A percentile compares a stretch with the other conserved stretches of the same genome.
phyloP scores from a whole-genome alignment of 2,329 filamentous ascomycete genomes.

The Aspergillus alliaceus region DNA sequence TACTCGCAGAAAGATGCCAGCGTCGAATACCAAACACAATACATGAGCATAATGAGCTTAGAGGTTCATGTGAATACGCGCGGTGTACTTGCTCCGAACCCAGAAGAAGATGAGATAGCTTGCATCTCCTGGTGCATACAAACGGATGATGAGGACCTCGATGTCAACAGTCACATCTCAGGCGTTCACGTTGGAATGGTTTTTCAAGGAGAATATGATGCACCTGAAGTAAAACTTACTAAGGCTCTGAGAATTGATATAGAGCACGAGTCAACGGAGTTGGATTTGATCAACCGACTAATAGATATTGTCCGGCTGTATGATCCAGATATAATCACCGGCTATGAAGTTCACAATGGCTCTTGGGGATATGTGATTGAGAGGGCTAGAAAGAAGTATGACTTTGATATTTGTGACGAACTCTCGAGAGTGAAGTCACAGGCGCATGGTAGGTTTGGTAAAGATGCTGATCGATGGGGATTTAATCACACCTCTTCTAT shows the following conservation, averaged over 20 bases:
- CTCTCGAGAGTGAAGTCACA: constrained; percentile 85
- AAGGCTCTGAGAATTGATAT: constrained; percentile 65
- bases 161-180: constrained; percentile 50
- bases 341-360: constrained; percentile 88
- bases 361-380: constrained; percentile 98
- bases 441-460: constrained; percentile 79
- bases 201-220: constrained; percentile 64
- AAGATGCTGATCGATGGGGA: constrained; percentile 85
- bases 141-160: constrained; percentile 64
- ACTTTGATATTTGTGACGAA: constrained; percentile 87
- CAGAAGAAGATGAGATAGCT: constrained; percentile 82
- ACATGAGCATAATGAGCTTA: constrained; percentile 95
- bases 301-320: constrained; percentile 79
- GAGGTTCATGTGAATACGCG: constrained; percentile 90
- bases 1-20: constrained; percentile 77
- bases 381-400: constrained; percentile 79
- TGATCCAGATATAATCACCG: constrained; percentile 91
- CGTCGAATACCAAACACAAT: constrained; percentile 79
- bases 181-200: constrained; percentile 69
- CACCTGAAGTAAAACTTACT: constrained; percentile 60
- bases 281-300: constrained; percentile 81
- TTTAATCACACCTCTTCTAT: constrained; percentile 93
- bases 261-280: constrained; percentile 72
- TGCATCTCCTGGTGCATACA: constrained; percentile 90
- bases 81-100: constrained; percentile 78